These are phyloP conservation scores for Cercophora newfieldiana DNA, from an alignment of 495 filamentous ascomycete species.

Conservation along the genomic window DNA sequence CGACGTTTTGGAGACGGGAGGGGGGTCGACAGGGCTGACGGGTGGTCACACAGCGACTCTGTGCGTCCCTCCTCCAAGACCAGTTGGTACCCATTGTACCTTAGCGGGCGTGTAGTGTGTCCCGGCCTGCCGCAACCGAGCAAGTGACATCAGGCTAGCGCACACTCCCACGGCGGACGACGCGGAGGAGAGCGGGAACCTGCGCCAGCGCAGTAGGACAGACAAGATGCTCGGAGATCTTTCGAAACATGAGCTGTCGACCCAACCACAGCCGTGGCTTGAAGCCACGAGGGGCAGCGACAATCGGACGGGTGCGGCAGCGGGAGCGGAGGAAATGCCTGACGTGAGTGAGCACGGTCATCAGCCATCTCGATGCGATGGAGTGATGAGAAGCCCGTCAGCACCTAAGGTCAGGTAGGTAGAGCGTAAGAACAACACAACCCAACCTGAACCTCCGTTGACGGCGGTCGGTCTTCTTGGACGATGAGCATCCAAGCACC, in stretches of 20 bases:
- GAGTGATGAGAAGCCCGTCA: not conserved
- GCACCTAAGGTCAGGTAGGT: constrained; percentile 5
- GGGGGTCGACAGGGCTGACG: constrained; percentile 25
- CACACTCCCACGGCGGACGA: constrained; percentile 9
- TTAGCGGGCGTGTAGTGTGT: too few relatives aligned
- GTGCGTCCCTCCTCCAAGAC: constrained; percentile 9
- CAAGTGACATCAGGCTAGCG: constrained; percentile 16
- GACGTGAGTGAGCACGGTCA: constrained; percentile 1
- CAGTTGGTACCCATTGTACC: too few relatives aligned
- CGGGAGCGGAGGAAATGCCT: not conserved
- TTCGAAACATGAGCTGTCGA: not conserved
- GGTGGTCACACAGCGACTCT: constrained; percentile 27
- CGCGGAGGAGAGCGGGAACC: constrained; percentile 19
- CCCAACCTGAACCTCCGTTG: not conserved
- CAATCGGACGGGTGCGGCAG: constrained; percentile 3
- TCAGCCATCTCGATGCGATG: constrained; percentile 5
- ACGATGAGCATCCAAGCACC: not conserved
- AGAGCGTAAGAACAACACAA: not conserved
- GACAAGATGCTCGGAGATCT: constrained; percentile 6
- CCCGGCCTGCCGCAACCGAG: not conserved
- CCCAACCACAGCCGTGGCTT: not conserved
- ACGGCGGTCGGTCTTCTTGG: not conserved
- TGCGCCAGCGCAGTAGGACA: not conserved
- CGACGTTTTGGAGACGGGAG: constrained; percentile 13
- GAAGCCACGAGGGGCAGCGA: constrained; percentile 2